Percentiles rank a stretch among this genome's conserved stretches.
phyloP scores from a whole-genome alignment of 768 basidiomycete genomes.

The Suillus americanus region DNA sequence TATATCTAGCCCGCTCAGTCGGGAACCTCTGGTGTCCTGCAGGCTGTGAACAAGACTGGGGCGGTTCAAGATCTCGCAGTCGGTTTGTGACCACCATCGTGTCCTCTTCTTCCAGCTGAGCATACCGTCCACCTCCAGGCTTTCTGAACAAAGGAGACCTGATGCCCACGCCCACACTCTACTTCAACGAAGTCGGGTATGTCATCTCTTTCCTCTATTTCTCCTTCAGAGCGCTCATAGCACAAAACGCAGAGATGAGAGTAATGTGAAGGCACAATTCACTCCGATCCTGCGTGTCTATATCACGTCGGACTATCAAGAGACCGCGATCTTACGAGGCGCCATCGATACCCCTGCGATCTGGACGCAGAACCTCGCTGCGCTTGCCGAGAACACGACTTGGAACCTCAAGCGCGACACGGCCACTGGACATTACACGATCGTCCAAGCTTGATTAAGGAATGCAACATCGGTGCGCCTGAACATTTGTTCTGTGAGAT shows the following conservation, averaged over 20 bases:
- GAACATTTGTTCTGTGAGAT: background rate
- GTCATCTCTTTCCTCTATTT: background rate
- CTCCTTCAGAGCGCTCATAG: background rate
- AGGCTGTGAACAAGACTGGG: background rate
- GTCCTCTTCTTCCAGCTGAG: background rate
- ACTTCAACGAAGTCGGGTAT: background rate
- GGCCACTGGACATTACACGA: background rate
- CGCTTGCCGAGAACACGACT: background rate
- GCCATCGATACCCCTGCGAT: background rate
- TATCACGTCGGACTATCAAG: slow-evolving; percentile 3
- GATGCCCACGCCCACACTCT: background rate
- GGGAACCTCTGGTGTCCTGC: background rate
- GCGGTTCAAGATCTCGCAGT: background rate
- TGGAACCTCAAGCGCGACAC: background rate
- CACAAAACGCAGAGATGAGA: background rate
- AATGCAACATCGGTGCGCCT: background rate
- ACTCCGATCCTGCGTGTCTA: background rate
- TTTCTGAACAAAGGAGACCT: background rate
- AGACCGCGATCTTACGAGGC: background rate
- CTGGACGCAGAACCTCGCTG: background rate
- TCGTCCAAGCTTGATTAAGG: background rate
- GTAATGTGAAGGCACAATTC: background rate
- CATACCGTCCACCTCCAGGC: background rate
- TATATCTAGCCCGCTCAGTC: background rate
- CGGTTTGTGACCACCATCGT: background rate